A percentile compares a stretch with the other conserved stretches of the same genome.
phyloP scores from a whole-genome alignment of 495 filamentous ascomycete species.

The Trichoderma reesei region DNA sequence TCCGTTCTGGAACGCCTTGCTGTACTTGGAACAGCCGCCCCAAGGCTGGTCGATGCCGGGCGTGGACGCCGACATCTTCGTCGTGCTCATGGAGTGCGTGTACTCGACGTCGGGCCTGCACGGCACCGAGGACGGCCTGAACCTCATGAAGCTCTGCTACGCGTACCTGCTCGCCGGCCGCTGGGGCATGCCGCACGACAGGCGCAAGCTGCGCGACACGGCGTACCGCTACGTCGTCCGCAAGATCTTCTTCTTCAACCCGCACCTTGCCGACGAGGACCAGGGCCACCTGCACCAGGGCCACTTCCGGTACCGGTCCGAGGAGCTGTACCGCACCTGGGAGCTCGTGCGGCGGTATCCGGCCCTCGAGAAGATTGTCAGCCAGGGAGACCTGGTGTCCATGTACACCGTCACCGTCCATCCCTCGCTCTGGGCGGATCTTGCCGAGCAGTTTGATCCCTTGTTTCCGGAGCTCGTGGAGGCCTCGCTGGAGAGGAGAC shows the following conservation, averaged over 20 bases:
- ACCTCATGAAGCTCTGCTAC: not conserved
- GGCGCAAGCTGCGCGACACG: not conserved
- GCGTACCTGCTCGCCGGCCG: not conserved
- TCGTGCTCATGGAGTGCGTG: not conserved
- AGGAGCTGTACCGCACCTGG: slow-evolving; percentile 6
- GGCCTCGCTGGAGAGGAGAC: no score
- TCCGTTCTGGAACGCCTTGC: not conserved
- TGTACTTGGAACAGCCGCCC: not conserved
- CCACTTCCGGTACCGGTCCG: not conserved
- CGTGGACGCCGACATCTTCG: not conserved
- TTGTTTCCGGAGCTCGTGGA: no score
- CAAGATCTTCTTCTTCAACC: not conserved
- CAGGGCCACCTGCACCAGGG: not conserved
- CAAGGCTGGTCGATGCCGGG: not conserved
- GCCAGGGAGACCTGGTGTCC: not conserved
- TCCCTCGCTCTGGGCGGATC: no score
- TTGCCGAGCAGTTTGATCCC: no score
- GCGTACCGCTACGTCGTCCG: slow-evolving; percentile 6
- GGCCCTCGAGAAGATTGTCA: not conserved
- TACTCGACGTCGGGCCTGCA: not conserved
- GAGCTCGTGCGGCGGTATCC: not conserved
- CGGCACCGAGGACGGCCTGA: slow-evolving; percentile 1
- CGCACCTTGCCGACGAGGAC: not conserved
- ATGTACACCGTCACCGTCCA: not conserved
- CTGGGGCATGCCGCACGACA: not conserved